Evolutionary conservation across 2,329 filamentous ascomycete species (phyloP), one percentile per base, ranked within the genome.

Genomic region (Grosmannia penicillata): DNA sequence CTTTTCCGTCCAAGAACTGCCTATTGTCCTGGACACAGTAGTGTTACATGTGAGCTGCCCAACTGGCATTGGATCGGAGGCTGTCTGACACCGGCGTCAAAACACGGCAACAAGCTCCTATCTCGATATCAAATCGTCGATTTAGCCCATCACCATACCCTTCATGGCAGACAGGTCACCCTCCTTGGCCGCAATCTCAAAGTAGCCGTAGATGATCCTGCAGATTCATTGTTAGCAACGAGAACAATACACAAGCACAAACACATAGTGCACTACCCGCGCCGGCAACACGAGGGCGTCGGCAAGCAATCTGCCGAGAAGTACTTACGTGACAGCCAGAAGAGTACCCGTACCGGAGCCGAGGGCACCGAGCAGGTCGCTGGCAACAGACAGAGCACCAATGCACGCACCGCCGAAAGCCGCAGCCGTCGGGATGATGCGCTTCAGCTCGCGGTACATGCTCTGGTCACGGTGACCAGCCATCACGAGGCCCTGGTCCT

Each of bases 371-470:
- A 96, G 77, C 47, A 98, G 78, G 63, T 98, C 91, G 59, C 84
- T 93, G 55, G 82, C 78, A 54, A 98, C 89, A 37, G 89, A 96
- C 48, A 98, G 78, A 51, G 83, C 89, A 69, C 91, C 91, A 68
- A 98, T 98, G 71, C 89, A 96, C 50, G 91, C 91, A 72, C 91
- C 91, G 63, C 93, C 91, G 50, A 98, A 98, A 53, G 93, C 91
- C 48, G 91, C 91, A 45, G 91, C 93, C 44, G 91, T 96, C 47
- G 91, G 93, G 49, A 98, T 98, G 54, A 98, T 91, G 56, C 91
- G 82, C 82, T 98, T 98, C 48, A 98, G 77, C 68, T 98, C 91
- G 73, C 93, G 93, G 78, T 98, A 98, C 91, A 98, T 98, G 71
- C 83, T 93, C 74, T 96, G 89, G 63, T 98, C 93, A 67, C 91